phyloP scores from a whole-genome alignment of 805 yeast genomes.

The Saccharomycopsis olivae region DNA sequence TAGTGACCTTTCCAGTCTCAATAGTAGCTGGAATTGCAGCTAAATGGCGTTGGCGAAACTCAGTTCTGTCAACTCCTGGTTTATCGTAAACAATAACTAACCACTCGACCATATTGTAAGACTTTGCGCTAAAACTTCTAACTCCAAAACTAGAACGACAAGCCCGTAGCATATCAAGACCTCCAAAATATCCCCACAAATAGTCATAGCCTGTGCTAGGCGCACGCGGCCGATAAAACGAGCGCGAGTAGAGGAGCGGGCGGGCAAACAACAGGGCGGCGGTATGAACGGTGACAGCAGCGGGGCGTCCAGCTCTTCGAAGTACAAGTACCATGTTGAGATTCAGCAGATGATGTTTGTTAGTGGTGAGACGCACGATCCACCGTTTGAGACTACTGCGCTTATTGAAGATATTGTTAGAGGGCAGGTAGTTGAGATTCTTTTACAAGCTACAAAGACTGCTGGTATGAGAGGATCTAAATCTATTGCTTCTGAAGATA shows the following conservation, averaged over 20 bases:
- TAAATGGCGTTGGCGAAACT: constrained; percentile 43
- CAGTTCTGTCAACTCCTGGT: constrained; percentile 49
- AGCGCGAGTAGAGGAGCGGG: too few relatives aligned
- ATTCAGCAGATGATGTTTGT: constrained; percentile 99
- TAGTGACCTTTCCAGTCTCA: constrained; percentile 33
- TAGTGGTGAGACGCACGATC: constrained; percentile 88
- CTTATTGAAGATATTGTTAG: constrained; percentile 90
- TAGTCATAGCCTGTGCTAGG: too few relatives aligned
- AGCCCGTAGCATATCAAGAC: too few relatives aligned
- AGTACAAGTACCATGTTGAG: constrained; percentile 77
- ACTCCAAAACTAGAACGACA: too few relatives aligned
- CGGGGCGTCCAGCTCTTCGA: too few relatives aligned
- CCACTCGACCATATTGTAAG: constrained; percentile 43
- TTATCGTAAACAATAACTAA: constrained; percentile 61
- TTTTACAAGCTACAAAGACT: constrained; percentile 64
- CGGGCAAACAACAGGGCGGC: too few relatives aligned
- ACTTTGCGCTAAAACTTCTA: too few relatives aligned
- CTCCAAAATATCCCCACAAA: too few relatives aligned
- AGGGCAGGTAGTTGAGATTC: constrained; percentile 85
- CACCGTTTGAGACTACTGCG: constrained; percentile 87
- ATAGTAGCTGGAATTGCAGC: constrained; percentile 35
- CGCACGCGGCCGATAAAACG: too few relatives aligned
- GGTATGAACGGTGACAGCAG: too few relatives aligned
- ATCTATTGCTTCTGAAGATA: constrained; percentile 83
- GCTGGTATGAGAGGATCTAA: constrained; percentile 75